Evolutionary conservation across 2,329 filamentous ascomycete genomes (phyloP).

Genomic region (Neonectria ditissima): DNA sequence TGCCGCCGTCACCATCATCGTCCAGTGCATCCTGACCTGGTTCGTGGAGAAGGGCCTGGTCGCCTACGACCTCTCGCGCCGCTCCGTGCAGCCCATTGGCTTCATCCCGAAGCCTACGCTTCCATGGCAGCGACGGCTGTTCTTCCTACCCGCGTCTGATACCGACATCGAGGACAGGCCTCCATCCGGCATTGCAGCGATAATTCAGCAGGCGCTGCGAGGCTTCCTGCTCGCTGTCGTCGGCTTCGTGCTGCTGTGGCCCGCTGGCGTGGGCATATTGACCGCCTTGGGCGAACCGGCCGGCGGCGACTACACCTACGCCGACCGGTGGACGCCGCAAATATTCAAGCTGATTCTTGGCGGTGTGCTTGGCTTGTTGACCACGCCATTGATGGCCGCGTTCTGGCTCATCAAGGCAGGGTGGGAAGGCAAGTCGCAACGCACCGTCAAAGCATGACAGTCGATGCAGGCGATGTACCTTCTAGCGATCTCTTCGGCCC

Average conservation of each 20-base stretch:
- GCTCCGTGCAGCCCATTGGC: slow-evolving; percentile 60
- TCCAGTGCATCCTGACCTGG: slow-evolving; percentile 65
- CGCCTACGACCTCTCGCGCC: slow-evolving; percentile 58
- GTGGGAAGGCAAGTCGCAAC: slow-evolving; percentile 49
- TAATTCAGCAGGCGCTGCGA: slow-evolving; percentile 48
- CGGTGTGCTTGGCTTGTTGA: slow-evolving; percentile 58
- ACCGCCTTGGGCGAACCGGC: slow-evolving; percentile 50
- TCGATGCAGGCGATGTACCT: background rate
- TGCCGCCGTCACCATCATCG: slow-evolving; percentile 62
- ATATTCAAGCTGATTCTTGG: slow-evolving; percentile 64
- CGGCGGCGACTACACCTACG: slow-evolving; percentile 59
- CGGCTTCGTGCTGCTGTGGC: slow-evolving; percentile 59
- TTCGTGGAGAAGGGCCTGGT: slow-evolving; percentile 62
- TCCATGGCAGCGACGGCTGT: slow-evolving; percentile 54
- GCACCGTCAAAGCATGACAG: background rate
- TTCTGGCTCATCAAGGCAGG: slow-evolving; percentile 65
- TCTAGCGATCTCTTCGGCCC: background rate
- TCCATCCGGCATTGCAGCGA: background rate
- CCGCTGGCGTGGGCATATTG: slow-evolving; percentile 57
- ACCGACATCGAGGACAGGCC: slow-evolving; percentile 1
- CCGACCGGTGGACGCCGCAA: slow-evolving; percentile 58
- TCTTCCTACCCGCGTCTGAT: slow-evolving; percentile 28
- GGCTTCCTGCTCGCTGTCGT: slow-evolving; percentile 47
- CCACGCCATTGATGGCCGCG: slow-evolving; percentile 60
- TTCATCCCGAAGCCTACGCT: slow-evolving; percentile 53